Evolutionary conservation across 495 filamentous ascomycete species (phyloP), one percentile per base, ranked within the genome.

Genomic region (Penicillium canescens): DNA sequence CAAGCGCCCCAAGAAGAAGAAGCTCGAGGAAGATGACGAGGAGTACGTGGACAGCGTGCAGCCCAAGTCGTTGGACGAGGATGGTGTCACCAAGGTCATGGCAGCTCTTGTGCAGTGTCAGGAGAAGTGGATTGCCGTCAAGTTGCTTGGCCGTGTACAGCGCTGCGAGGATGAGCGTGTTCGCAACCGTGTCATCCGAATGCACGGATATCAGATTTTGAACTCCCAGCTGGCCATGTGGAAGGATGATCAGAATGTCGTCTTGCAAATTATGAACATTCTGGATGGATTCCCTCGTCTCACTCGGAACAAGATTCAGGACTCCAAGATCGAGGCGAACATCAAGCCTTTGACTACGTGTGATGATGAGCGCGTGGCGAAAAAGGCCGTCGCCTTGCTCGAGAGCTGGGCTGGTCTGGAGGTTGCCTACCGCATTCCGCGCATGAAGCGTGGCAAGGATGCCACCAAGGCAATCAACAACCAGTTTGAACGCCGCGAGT

Each of bases 61-160:
- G 70, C 86, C 90, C 50, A 92, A 88, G 67, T 84, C 82, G 14
- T 82, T 99, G 47, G 86, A 92, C 55, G 91, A 96, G 69, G 81
- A 88, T 54, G 91, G 88, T 50, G 94, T 98, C 59, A 95, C 88
- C 61, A 96, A 95, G 70, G 92, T 99, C 70, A 98, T 99, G 93
- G 91, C 92, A 6, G 88, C 91, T n/a, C 86, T 99, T 54, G 90
- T 96, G 83, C 93, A 97, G 70, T 97, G 91, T 78, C 93, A 94
- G 72, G 94, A 99, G 80, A 97, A 97, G 62, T 99, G 95, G 95
- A 97, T 99, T 68, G 89, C 90, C 10, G 91, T 96, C 75, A 98
- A 97, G 74, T 77, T 99, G 48, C 85, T 99, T 13, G 80, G 83
- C 35, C 91, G 94, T 38, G 89, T 99, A 49, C 91, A 96, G 67